These are phyloP conservation scores for Psidium friedrichsthalianum DNA, from an alignment of 345 rosid genomes.

Conservation along the genomic window DNA sequence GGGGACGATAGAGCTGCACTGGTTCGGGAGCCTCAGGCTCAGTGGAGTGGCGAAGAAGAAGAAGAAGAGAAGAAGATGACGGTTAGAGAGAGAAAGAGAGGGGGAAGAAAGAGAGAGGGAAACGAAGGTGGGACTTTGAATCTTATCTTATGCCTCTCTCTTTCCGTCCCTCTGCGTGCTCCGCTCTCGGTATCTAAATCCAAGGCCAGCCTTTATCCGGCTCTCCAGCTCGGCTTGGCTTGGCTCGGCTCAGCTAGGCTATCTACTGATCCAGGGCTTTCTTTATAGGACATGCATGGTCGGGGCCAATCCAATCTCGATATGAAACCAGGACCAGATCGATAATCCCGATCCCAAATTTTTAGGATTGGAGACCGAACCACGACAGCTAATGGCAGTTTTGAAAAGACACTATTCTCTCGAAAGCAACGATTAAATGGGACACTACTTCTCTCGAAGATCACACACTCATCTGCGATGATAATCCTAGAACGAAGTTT, in stretches of 20 bases:
- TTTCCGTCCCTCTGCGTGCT: not conserved
- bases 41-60: not conserved
- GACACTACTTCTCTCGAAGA: no score
- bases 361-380: no score
- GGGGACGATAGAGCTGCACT: not conserved
- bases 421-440: no score
- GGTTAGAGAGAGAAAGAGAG: not conserved
- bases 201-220: not conserved
- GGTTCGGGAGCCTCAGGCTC: not conserved
- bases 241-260: not conserved
- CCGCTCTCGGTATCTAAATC: not conserved
- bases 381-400: no score
- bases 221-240: not conserved
- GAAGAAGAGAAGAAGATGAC: not conserved
- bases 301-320: no score
- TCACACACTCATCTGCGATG: no score
- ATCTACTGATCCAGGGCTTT: not conserved
- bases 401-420: no score
- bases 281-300: no score
- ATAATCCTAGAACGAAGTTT: no score
- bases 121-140: constrained; percentile 30
- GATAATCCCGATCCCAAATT: no score
- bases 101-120: constrained; percentile 4
- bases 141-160: constrained; percentile 21
- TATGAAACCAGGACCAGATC: no score